phyloP scores from a whole-genome alignment of 1,284 basidiomycete genomes.

The Gymnopus androsaceus region DNA sequence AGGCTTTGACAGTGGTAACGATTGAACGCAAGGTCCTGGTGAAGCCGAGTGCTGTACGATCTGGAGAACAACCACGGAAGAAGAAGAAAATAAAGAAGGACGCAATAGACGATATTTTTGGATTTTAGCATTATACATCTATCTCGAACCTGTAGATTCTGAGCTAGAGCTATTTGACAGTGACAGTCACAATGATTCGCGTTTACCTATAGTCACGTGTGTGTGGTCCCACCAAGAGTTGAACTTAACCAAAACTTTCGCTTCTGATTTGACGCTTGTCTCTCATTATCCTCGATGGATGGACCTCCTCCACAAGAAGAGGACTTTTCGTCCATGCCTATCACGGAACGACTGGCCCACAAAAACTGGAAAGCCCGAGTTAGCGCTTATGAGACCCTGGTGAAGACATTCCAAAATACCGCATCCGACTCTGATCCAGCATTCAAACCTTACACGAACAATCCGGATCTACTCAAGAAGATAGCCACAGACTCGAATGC shows the following conservation, averaged over 20 bases:
- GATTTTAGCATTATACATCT: conserved; percentile 30
- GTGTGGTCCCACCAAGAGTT: background rate
- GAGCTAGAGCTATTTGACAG: too few relatives aligned
- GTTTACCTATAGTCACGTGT: too few relatives aligned
- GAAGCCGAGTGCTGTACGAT: too few relatives aligned
- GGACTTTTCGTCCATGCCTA: conserved; percentile 84
- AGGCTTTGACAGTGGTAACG: background rate
- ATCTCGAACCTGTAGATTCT: too few relatives aligned
- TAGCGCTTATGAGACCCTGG: conserved; percentile 88
- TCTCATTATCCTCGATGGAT: conserved; percentile 59
- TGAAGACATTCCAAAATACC: conserved; percentile 84
- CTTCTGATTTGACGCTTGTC: background rate
- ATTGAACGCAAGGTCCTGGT: background rate
- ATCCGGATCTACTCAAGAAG: conserved; percentile 80
- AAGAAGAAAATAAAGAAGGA: conserved; percentile 45
- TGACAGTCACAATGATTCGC: too few relatives aligned
- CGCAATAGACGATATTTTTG: conserved; percentile 73
- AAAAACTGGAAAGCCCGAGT: conserved; percentile 99
- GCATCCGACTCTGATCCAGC: conserved; percentile 92
- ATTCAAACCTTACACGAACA: conserved; percentile 86
- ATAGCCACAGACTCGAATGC: conserved; percentile 92
- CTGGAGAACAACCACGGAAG: conserved; percentile 17
- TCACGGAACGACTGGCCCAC: conserved; percentile 84
- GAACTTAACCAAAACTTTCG: background rate
- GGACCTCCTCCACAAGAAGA: conserved; percentile 90